Conservation (phyloP, 768 basidiomycete species). For the Lyophyllum decastes region DNA sequence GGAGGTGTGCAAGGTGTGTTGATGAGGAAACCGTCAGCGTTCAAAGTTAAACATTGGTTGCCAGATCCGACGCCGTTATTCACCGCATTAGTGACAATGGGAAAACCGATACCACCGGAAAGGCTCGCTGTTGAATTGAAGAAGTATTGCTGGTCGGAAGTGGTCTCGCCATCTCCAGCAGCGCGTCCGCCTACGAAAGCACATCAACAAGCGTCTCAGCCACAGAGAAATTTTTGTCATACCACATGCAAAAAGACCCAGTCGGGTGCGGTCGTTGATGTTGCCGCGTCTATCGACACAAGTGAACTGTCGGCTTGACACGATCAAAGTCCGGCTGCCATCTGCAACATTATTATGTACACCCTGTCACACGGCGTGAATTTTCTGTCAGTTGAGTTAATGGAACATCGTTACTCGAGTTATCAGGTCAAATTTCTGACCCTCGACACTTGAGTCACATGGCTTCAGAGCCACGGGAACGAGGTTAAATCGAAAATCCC, state of each 20-base stretch:
- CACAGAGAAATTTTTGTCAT: neutral
- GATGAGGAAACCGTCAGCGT: conserved; percentile 26
- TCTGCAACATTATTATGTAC: conserved; percentile 29
- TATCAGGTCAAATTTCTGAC: conserved; percentile 34
- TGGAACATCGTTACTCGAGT: conserved; percentile 20
- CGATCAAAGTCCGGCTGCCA: conserved; percentile 26
- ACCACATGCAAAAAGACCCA: conserved; percentile 29
- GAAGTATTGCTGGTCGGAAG: conserved; percentile 26
- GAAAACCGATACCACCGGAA: conserved; percentile 19
- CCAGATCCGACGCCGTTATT: conserved; percentile 25
- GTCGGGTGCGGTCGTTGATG: conserved; percentile 25
- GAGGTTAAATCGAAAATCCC: conserved; percentile 32
- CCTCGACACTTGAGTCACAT: conserved; percentile 25
- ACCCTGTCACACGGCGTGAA: conserved; percentile 15
- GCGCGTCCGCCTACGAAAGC: conserved; percentile 24
- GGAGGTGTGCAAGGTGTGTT: conserved; percentile 28
- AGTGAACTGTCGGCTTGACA: conserved; percentile 30
- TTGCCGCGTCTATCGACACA: conserved; percentile 27
- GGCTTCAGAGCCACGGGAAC: conserved; percentile 27
- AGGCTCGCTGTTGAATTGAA: conserved; percentile 22
- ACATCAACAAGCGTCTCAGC: no score
- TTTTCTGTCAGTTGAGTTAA: neutral
- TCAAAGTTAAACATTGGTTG: conserved; percentile 25
- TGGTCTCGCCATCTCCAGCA: conserved; percentile 28
- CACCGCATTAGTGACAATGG: conserved; percentile 21